phyloP scores from a whole-genome alignment of 352 stramenopile genomes.

The Phytophthora tubulina region DNA sequence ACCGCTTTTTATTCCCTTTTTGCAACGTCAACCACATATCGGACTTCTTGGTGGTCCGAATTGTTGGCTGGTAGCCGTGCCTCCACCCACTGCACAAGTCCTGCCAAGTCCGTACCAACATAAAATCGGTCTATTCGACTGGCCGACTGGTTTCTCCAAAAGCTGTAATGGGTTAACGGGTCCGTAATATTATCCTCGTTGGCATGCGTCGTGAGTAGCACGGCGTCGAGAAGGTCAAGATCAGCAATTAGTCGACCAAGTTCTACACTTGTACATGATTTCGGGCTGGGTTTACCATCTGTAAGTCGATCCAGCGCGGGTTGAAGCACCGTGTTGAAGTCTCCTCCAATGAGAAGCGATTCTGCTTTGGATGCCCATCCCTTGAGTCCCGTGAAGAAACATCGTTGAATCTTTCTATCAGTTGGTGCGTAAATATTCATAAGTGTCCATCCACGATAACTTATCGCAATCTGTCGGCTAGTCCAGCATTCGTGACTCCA shows the following conservation, averaged over 20 bases:
- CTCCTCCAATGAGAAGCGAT: neutral
- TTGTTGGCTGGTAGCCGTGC: neutral
- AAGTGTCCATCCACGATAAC: neutral
- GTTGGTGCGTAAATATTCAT: constrained; percentile 7
- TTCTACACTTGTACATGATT: neutral
- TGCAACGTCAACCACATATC: neutral
- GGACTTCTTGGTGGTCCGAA: neutral
- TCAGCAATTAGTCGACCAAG: neutral
- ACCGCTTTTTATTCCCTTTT: neutral
- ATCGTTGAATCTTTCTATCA: neutral
- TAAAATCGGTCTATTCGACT: neutral
- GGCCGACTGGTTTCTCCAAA: neutral
- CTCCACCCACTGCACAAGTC: neutral
- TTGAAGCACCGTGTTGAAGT: constrained; percentile 8
- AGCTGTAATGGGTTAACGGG: constrained; percentile 3
- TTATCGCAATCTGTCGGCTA: neutral
- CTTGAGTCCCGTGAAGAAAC: neutral
- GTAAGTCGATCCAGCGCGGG: neutral
- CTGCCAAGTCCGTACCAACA: neutral
- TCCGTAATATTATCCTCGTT: constrained; percentile 1
- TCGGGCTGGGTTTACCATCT: neutral
- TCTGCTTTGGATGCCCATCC: neutral
- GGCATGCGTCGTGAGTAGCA: neutral
- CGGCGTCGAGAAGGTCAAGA: neutral
- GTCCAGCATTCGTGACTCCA: constrained; percentile 2